Evolutionary conservation across 176 grass and related monocot genomes (phyloP), one percentile per base, ranked within the genome.

Genomic region (Avena sativa): DNA sequence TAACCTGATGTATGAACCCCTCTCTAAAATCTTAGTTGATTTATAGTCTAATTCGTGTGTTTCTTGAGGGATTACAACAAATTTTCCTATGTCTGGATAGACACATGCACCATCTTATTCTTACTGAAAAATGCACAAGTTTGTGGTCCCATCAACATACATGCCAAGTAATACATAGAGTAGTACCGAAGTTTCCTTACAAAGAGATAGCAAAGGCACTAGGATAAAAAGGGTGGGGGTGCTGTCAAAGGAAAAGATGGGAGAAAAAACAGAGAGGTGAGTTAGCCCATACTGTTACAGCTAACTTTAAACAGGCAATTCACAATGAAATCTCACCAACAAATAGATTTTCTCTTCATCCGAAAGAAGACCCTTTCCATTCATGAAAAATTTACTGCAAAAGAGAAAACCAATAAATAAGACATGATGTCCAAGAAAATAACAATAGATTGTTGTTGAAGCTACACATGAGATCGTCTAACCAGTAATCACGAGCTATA

Each of bases 391-490:
- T 25, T 6, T 47, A 49, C 71, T 50, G 46, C 36, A 59, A 34
- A 62, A 52, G 7, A 43, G 52, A 47, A 52, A 80, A n/a, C 5
- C 47, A 15, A 3, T 26, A 17, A 28, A 44, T 1, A 67, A 75
- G 44, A 73, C 10, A 81, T 12, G 51, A 53, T 12, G 7, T 0
- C 66, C 9, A 20, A 8, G 32, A 76, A 69, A 4, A 55, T 32
- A 76, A 14, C 28, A 32, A 53, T 17, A 76, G n/a, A 87, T 87
- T 91, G 89, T 74, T 9, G 2, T 20, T 69, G 68, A 91, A 80
- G 85, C 68, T 30, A 30, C 89, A 87, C 68, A 84, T 61, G 59
- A 57, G 89, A 91, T 83, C 68, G 20, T 50, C 89, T 88, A 91
- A 88, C 89, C 28, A 30, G 28, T 30, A 30, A 30, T 30, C 2